phyloP scores from a whole-genome alignment of 371 early-diverging fungal genomes.

The Mycotypha africana region DNA sequence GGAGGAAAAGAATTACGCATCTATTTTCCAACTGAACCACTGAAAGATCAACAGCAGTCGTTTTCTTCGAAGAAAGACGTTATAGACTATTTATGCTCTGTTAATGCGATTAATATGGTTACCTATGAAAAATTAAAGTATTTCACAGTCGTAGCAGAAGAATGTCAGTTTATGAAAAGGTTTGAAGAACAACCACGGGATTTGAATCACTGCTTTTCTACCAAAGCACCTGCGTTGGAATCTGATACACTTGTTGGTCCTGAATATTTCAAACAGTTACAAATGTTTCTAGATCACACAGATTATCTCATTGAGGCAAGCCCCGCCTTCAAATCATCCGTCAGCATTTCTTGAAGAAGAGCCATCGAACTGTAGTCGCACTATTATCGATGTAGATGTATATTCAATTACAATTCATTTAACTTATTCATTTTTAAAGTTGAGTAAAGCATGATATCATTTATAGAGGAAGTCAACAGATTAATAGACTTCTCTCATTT shows the following conservation, averaged over 20 bases:
- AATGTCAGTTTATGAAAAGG: neutral
- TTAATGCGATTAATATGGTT: constrained; percentile 1
- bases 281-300: constrained; percentile 36
- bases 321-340: constrained; percentile 20
- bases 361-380: no score
- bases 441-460: no score
- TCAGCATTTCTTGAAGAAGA: no score
- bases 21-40: constrained; percentile 21
- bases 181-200: constrained; percentile 3
- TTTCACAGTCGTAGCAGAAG: constrained; percentile 1
- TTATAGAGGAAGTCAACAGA: no score
- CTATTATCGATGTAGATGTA: no score
- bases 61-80: constrained; percentile 6
- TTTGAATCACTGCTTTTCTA: no score
- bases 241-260: no score
- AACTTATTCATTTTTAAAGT: no score
- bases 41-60: no score
- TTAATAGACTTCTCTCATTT: no score
- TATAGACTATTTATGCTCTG: neutral
- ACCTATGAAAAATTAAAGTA: neutral
- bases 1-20: constrained; percentile 17
- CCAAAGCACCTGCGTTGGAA: no score
- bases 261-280: constrained; percentile 41
- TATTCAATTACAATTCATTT: no score
- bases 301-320: constrained; percentile 38